Evolutionary conservation across 2,329 filamentous ascomycete genomes (phyloP).

Genomic region (Aspergillus melleus): DNA sequence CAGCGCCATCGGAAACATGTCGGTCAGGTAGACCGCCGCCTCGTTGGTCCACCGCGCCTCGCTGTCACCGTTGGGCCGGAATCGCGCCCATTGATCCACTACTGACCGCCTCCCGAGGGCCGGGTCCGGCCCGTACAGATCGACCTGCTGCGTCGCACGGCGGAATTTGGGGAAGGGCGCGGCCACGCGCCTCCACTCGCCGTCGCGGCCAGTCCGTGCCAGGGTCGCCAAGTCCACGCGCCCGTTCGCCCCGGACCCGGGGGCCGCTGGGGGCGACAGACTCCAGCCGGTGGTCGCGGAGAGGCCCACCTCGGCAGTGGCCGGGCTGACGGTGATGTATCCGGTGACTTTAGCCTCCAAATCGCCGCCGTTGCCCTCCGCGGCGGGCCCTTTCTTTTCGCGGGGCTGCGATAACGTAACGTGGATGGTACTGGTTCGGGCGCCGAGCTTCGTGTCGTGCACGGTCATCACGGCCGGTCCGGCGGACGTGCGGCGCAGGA

Average conservation of each 20-base stretch:
- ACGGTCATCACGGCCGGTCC: conserved; percentile 60
- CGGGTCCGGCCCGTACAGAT: conserved; percentile 46
- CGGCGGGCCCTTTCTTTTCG: conserved; percentile 30
- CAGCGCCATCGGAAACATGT: conserved; percentile 68
- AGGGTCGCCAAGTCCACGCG: conserved; percentile 25
- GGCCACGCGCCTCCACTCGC: conserved; percentile 23
- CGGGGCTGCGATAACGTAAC: conserved; percentile 53
- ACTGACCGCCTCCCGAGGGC: conserved; percentile 20
- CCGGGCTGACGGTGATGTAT: conserved; percentile 66
- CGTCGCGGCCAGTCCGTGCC: conserved; percentile 24
- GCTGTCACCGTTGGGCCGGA: conserved; percentile 51
- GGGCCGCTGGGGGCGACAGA: conserved; percentile 47
- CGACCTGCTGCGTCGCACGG: conserved; percentile 52
- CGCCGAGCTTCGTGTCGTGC: conserved; percentile 64
- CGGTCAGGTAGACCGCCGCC: conserved; percentile 64
- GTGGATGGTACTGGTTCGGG: conserved; percentile 64
- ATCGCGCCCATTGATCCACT: conserved; percentile 68
- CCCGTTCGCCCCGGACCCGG: conserved; percentile 36
- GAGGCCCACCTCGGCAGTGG: conserved; percentile 59
- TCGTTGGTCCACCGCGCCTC: conserved; percentile 61
- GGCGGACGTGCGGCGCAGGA: conserved; percentile 62
- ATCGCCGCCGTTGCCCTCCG: conserved; percentile 29
- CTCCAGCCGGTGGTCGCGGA: conserved; percentile 57
- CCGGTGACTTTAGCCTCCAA: conserved; percentile 62
- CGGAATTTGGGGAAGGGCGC: conserved; percentile 41